Percentiles rank a stretch among this genome's conserved stretches.
Conservation (phyloP, 2,329 filamentous ascomycete species). For the Leptographium radiaticola region DNA sequence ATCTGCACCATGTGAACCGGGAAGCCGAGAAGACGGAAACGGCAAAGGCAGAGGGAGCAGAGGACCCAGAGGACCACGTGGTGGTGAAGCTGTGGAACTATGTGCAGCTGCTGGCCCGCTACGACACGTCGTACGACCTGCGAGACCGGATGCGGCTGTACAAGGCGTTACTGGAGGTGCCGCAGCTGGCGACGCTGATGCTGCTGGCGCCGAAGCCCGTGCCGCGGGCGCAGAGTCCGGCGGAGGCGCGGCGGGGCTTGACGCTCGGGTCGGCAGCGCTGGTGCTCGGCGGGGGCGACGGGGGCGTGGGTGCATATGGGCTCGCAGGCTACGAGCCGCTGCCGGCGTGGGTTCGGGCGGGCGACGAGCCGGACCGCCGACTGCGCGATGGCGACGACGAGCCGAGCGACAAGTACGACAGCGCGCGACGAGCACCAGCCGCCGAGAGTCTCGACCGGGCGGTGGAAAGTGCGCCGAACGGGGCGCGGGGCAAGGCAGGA, state of each 20-base stretch:
- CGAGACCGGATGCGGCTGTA: slow-evolving; percentile 85
- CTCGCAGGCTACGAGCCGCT: slow-evolving; percentile 67
- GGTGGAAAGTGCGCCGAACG: slow-evolving; percentile 29
- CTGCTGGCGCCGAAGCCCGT: slow-evolving; percentile 90
- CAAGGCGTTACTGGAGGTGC: slow-evolving; percentile 66
- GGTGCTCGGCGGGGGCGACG: slow-evolving; percentile 49
- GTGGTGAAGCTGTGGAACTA: slow-evolving; percentile 76
- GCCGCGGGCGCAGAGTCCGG: slow-evolving; percentile 79
- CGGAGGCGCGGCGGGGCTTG: slow-evolving; percentile 66
- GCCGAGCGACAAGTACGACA: slow-evolving; percentile 23
- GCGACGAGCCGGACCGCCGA: slow-evolving; percentile 63
- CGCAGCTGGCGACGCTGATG: slow-evolving; percentile 80
- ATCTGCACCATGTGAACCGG: slow-evolving; percentile 72
- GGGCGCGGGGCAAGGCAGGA: slow-evolving; percentile 34
- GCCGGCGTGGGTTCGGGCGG: slow-evolving; percentile 73
- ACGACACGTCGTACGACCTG: slow-evolving; percentile 89
- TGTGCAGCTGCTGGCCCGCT: slow-evolving; percentile 70
- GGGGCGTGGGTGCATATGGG: slow-evolving; percentile 45
- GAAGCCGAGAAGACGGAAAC: slow-evolving; percentile 18
- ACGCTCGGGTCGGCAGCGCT: slow-evolving; percentile 75
- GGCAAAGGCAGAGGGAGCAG: not conserved
- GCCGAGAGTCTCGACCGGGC: slow-evolving; percentile 51
- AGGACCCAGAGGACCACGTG: slow-evolving; percentile 33
- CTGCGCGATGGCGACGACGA: slow-evolving; percentile 49
- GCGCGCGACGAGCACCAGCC: slow-evolving; percentile 34